Conservation (phyloP, 1,139 yeast genomes). For the Hansenula lynferdii region DNA sequence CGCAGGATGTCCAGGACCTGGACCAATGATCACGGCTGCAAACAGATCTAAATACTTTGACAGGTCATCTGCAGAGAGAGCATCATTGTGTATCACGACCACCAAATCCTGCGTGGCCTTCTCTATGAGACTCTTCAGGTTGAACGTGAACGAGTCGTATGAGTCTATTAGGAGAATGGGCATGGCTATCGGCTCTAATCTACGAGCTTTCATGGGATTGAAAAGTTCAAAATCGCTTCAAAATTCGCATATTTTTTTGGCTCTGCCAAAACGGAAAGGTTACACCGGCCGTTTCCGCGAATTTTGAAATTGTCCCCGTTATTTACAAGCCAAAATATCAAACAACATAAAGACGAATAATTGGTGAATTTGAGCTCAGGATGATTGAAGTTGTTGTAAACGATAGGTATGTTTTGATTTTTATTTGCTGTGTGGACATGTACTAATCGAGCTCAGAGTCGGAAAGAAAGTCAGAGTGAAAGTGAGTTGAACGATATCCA, state of each 20-base stretch:
- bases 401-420: conserved; percentile 30
- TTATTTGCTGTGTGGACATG: background rate
- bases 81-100: conserved; percentile 71
- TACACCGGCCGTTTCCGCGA: no score
- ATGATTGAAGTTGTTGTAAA: conserved; percentile 49
- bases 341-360: no score
- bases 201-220: no score
- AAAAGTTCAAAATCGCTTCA: no score
- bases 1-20: conserved; percentile 94
- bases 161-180: conserved; percentile 77
- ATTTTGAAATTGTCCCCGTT: no score
- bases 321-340: no score
- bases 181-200: conserved; percentile 15
- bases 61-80: conserved; percentile 42
- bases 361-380: no score
- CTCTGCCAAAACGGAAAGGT: background rate
- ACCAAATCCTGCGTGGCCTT: conserved; percentile 51
- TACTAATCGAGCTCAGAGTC: conserved; percentile 39
- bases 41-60: conserved; percentile 36
- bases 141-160: conserved; percentile 91
- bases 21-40: conserved; percentile 84
- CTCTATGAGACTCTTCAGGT: conserved; percentile 63
- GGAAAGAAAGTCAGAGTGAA: conserved; percentile 88
- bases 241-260: background rate
- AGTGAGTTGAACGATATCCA: conserved; percentile 38